These are phyloP conservation scores for Platanthera zijinensis DNA, from an alignment of 106 monocot species.

Conservation along the genomic window DNA sequence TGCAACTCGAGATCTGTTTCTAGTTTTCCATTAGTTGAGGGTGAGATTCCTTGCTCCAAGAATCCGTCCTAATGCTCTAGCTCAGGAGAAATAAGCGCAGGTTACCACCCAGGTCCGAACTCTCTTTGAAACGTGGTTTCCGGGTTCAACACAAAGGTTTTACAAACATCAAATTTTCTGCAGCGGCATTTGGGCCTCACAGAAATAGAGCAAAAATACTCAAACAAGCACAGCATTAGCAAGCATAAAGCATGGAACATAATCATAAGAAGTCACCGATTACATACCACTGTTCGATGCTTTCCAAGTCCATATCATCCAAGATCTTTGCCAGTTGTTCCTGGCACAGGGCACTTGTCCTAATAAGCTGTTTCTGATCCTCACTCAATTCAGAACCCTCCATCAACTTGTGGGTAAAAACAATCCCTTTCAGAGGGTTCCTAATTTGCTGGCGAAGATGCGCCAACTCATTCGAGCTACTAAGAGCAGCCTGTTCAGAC, in stretches of 20 bases:
- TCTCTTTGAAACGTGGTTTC: too few species aligned
- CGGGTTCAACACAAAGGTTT: too few species aligned
- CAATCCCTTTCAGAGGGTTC: conserved; percentile 70
- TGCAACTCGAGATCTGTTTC: too few species aligned
- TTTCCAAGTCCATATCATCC: conserved; percentile 63
- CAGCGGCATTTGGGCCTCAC: too few species aligned
- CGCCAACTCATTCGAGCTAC: conserved; percentile 51
- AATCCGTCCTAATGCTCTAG: too few species aligned
- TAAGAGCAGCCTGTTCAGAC: conserved; percentile 54
- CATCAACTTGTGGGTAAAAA: conserved; percentile 53
- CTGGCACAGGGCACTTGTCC: conserved; percentile 46
- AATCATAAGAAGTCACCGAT: background rate
- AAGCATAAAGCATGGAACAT: background rate
- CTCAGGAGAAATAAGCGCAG: too few species aligned
- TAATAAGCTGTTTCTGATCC: conserved; percentile 58
- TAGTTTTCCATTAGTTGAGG: too few species aligned
- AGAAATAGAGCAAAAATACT: too few species aligned
- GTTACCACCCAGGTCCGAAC: too few species aligned
- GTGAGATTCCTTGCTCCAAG: too few species aligned
- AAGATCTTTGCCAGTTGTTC: conserved; percentile 67
- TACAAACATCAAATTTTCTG: too few species aligned
- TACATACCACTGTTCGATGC: conserved; percentile 76
- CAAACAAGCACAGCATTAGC: too few species aligned
- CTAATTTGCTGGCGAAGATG: conserved; percentile 59
- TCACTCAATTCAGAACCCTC: conserved; percentile 45